Evolutionary conservation across 148 eudicot genomes (phyloP).

Genomic region (Nyssa sinensis): DNA sequence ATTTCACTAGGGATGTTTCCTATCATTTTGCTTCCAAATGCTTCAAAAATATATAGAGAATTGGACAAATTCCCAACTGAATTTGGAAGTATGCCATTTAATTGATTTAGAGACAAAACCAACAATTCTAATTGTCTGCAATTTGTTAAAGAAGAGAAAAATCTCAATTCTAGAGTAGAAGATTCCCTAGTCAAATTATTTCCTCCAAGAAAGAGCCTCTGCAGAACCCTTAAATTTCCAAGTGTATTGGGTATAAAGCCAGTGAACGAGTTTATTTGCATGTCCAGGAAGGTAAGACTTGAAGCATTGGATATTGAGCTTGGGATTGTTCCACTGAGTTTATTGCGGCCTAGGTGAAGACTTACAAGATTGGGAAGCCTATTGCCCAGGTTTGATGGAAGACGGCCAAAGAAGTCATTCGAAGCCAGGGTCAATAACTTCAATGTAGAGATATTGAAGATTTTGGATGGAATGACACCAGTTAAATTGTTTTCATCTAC

Average conservation of each 20-base stretch:
- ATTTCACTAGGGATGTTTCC: not conserved
- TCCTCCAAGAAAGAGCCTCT: not conserved
- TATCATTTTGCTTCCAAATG: not conserved
- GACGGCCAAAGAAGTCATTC: slow-evolving; percentile 12
- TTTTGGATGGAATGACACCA: slow-evolving; percentile 11
- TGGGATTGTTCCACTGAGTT: slow-evolving; percentile 2
- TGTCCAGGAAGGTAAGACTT: not conserved
- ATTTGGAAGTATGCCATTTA: slow-evolving; percentile 1
- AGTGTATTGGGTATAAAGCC: slow-evolving; percentile 2
- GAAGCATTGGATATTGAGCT: not conserved
- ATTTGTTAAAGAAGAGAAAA: not conserved
- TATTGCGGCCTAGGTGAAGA: not conserved
- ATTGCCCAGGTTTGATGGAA: slow-evolving; percentile 8
- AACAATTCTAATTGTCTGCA: not conserved
- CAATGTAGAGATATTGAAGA: slow-evolving; percentile 11
- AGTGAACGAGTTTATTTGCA: not conserved
- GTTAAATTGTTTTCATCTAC: not conserved
- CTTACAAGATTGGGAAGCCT: slow-evolving; percentile 15
- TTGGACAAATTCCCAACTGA: not conserved
- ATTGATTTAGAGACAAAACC: not conserved
- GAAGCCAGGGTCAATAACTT: not conserved
- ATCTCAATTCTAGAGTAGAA: not conserved
- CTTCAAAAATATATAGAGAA: not conserved
- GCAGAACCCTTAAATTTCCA: slow-evolving; percentile 1
- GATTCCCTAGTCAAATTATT: not conserved